Conservation (phyloP, 108 stramenopile genomes). For the Discostella pseudostelligera region DNA sequence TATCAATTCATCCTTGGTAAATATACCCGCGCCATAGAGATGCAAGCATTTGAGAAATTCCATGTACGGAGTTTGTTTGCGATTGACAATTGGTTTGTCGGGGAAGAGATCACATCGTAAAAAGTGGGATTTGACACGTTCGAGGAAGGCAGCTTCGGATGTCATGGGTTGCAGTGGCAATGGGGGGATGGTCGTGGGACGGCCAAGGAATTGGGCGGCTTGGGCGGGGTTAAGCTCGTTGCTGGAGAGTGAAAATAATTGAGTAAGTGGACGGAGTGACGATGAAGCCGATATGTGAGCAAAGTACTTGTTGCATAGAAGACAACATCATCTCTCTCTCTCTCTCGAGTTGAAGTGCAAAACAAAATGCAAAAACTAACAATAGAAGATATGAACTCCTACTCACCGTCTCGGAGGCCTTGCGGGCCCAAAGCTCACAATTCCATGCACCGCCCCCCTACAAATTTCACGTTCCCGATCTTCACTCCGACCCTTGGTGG, state of each 20-base stretch:
- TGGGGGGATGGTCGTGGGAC: slow-evolving; percentile 67
- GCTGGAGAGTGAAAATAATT: slow-evolving; percentile 10
- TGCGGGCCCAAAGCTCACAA: slow-evolving; percentile 72
- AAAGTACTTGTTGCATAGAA: background rate
- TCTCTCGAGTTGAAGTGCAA: too few species aligned
- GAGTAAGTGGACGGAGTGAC: background rate
- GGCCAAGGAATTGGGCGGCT: slow-evolving; percentile 61
- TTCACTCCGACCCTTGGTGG: slow-evolving; percentile 65
- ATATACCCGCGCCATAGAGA: slow-evolving; percentile 80
- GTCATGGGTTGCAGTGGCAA: slow-evolving; percentile 61
- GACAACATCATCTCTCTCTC: background rate
- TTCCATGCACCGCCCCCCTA: slow-evolving; percentile 65
- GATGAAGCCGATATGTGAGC: too few species aligned
- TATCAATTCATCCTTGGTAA: slow-evolving; percentile 90
- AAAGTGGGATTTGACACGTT: slow-evolving; percentile 69
- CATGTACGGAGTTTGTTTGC: slow-evolving; percentile 76
- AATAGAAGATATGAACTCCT: background rate
- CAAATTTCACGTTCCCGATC: slow-evolving; percentile 74
- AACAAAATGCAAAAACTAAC: background rate
- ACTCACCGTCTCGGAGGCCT: slow-evolving; percentile 71
- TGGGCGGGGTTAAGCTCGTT: slow-evolving; percentile 58
- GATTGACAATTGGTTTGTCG: slow-evolving; percentile 65
- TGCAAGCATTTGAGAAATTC: slow-evolving; percentile 94
- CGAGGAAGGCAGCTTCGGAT: slow-evolving; percentile 73
- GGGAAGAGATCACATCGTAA: slow-evolving; percentile 70